Conservation (phyloP, 805 yeast species). For the Candida piceae region DNA sequence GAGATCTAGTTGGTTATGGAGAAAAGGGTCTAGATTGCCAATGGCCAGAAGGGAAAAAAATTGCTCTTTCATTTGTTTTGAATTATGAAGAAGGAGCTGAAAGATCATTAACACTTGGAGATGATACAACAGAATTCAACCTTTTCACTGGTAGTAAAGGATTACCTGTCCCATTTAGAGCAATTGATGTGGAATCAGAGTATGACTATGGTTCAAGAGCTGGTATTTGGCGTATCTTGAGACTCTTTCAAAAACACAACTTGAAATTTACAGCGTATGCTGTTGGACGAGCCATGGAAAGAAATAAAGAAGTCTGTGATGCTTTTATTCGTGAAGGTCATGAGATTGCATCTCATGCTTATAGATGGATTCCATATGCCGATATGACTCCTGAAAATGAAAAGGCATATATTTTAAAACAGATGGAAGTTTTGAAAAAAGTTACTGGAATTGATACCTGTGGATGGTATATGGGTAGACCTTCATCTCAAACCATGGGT, state of each 20-base stretch:
- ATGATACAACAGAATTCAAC: slow-evolving; percentile 6
- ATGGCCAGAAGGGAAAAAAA: slow-evolving; percentile 19
- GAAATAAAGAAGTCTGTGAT: slow-evolving; percentile 29
- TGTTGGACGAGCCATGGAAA: slow-evolving; percentile 35
- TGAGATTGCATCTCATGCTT: slow-evolving; percentile 36
- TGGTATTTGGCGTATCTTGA: slow-evolving; percentile 20
- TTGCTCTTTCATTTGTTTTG: slow-evolving; percentile 21
- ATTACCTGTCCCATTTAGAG: slow-evolving; percentile 3
- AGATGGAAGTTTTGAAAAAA: slow-evolving; percentile 26
- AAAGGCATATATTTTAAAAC: slow-evolving; percentile 29
- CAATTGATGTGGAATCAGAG: slow-evolving; percentile 9
- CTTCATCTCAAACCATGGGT: slow-evolving; percentile 28
- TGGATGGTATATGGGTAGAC: slow-evolving; percentile 35
- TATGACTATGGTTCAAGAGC: slow-evolving; percentile 6
- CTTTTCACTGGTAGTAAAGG: slow-evolving; percentile 5
- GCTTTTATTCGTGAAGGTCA: slow-evolving; percentile 35
- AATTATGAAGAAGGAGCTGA: slow-evolving; percentile 26
- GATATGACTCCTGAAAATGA: slow-evolving; percentile 29
- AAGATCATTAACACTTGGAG: slow-evolving; percentile 5
- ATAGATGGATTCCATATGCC: slow-evolving; percentile 34
- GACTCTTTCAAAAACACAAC: slow-evolving; percentile 28
- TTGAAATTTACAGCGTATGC: slow-evolving; percentile 33
- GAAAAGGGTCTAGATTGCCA: slow-evolving; percentile 20
- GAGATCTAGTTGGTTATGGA: slow-evolving; percentile 24
- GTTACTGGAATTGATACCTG: slow-evolving; percentile 30